phyloP scores from a whole-genome alignment of 495 filamentous ascomycete genomes.

The Wilcoxina mikolae region DNA sequence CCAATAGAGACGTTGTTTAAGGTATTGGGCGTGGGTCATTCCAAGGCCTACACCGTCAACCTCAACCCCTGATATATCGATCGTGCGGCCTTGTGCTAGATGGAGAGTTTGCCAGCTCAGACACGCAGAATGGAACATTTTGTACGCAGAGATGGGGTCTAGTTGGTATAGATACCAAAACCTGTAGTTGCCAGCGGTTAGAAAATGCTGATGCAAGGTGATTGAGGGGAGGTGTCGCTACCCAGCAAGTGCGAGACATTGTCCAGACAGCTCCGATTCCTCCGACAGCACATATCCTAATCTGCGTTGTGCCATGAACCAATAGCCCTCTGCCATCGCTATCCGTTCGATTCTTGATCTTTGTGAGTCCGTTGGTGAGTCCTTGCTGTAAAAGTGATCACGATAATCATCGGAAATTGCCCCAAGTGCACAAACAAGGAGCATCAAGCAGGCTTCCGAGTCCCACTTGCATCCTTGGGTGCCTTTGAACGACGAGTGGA shows the following conservation, averaged over 20 bases:
- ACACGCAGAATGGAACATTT: conserved; percentile 32
- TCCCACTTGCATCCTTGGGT: conserved; percentile 30
- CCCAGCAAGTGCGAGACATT: conserved; percentile 33
- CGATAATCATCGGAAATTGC: conserved; percentile 31
- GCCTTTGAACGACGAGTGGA: conserved; percentile 1
- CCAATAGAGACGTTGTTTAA: conserved; percentile 34
- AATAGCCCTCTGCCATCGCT: conserved; percentile 24
- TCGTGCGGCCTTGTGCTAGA: conserved; percentile 6
- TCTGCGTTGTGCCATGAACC: conserved; percentile 31
- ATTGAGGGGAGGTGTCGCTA: conserved; percentile 4
- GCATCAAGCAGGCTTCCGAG: conserved; percentile 28
- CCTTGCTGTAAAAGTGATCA: conserved; percentile 15
- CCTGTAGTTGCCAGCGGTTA: conserved; percentile 9
- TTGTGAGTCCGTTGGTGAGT: neutral
- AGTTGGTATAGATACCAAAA: conserved; percentile 35
- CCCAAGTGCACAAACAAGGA: conserved; percentile 31
- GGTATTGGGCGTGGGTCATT: conserved; percentile 30
- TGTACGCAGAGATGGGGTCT: conserved; percentile 32
- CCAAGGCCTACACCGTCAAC: conserved; percentile 17
- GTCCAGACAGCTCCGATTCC: conserved; percentile 29
- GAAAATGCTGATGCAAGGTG: no score
- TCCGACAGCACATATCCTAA: conserved; percentile 30
- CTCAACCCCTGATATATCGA: neutral
- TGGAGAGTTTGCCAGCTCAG: conserved; percentile 33
- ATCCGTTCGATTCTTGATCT: conserved; percentile 7